phyloP scores from a whole-genome alignment of 179 eudicot genomes.

The Pouteria campechiana region DNA sequence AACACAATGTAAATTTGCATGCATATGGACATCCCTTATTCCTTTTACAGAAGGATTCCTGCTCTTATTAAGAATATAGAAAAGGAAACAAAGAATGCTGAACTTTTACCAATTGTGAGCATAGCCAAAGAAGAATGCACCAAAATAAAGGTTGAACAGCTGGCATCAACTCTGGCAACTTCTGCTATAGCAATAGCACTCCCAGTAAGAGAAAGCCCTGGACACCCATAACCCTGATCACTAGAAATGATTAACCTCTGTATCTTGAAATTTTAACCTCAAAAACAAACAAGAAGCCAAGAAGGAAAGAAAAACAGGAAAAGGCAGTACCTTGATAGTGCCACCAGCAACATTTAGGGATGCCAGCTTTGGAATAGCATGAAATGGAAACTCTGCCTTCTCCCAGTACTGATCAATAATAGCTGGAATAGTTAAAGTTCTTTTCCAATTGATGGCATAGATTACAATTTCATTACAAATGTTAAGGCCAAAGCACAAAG shows the following conservation, averaged over 20 bases:
- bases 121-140: slow-evolving; percentile 96
- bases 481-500: not conserved
- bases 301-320: not conserved
- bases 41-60: too few relatives aligned
- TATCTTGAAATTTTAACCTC: too few relatives aligned
- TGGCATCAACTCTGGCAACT: slow-evolving; percentile 90
- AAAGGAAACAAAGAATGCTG: not conserved
- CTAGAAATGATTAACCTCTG: slow-evolving; percentile 9
- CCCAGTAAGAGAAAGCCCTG: slow-evolving; percentile 68
- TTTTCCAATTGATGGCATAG: too few relatives aligned
- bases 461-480: slow-evolving; percentile 1
- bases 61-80: too few relatives aligned
- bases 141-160: slow-evolving; percentile 92
- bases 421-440: not conserved
- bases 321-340: slow-evolving; percentile 61
- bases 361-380: slow-evolving; percentile 75
- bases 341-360: slow-evolving; percentile 70
- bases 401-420: slow-evolving; percentile 74
- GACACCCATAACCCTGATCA: slow-evolving; percentile 90
- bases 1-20: too few relatives aligned
- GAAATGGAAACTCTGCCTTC: slow-evolving; percentile 93
- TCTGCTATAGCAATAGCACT: slow-evolving; percentile 76
- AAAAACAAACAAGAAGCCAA: not conserved
- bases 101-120: slow-evolving; percentile 80
- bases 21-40: too few relatives aligned